phyloP scores from a whole-genome alignment of 2,329 filamentous ascomycete species.

The Fusarium circinatum region DNA sequence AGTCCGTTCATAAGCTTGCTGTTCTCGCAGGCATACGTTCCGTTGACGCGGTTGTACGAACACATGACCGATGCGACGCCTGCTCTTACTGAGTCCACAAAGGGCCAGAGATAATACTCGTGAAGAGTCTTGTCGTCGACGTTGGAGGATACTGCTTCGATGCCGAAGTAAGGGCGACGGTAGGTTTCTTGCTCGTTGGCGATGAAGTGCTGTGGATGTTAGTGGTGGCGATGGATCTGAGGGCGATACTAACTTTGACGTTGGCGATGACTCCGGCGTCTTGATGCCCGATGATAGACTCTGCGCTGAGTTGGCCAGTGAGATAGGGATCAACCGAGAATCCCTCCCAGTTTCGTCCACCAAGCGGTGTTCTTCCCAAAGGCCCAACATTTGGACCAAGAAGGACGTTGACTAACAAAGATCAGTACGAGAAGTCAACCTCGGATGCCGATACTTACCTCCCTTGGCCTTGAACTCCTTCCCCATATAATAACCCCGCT shows the following conservation, averaged over 20 bases:
- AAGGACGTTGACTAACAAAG: constrained; percentile 67
- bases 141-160: constrained; percentile 68
- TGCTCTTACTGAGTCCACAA: constrained; percentile 68
- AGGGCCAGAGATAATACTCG: constrained; percentile 74
- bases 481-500: constrained; percentile 63
- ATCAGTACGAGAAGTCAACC: neutral
- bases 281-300: constrained; percentile 80
- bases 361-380: constrained; percentile 74
- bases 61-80: constrained; percentile 72
- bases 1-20: constrained; percentile 74
- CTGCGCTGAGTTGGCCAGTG: constrained; percentile 75
- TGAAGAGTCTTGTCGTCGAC: constrained; percentile 73
- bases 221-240: rapidly evolving
- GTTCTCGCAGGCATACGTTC: constrained; percentile 79
- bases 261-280: constrained; percentile 82
- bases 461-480: constrained; percentile 67
- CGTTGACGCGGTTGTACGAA: constrained; percentile 77
- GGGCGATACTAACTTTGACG: constrained; percentile 60
- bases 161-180: constrained; percentile 52
- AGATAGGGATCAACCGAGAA: constrained; percentile 78
- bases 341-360: constrained; percentile 80
- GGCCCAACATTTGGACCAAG: constrained; percentile 78
- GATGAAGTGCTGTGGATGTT: constrained; percentile 59
- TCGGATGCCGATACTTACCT: constrained; percentile 53
- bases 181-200: constrained; percentile 70